phyloP scores from a whole-genome alignment of 2,329 filamentous ascomycete species.

The Graphilbum sp. region DNA sequence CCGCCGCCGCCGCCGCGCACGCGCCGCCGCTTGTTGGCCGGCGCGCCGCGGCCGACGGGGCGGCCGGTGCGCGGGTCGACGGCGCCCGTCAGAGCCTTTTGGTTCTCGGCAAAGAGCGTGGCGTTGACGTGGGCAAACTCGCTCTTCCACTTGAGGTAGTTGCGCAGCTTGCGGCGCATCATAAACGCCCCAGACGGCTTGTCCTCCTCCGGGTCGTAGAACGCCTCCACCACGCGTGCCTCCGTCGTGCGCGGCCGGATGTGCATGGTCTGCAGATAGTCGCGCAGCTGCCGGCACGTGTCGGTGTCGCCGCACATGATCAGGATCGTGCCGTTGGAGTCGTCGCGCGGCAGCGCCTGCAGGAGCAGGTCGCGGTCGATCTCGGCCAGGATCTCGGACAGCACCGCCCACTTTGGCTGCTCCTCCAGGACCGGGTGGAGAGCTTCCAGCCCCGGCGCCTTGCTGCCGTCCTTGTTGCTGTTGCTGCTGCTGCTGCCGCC shows the following conservation, averaged over 20 bases:
- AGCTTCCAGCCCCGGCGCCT: conserved; percentile 25
- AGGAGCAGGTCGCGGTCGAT: conserved; percentile 77
- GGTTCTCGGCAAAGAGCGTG: conserved; percentile 62
- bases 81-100: conserved; percentile 55
- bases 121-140: conserved; percentile 77
- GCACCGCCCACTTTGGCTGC: conserved; percentile 79
- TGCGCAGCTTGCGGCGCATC: conserved; percentile 75
- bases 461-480: too few relatives aligned
- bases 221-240: conserved; percentile 20
- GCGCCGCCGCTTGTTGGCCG: conserved; percentile 73
- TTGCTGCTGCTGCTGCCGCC: too few relatives aligned
- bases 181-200: conserved; percentile 66
- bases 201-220: conserved; percentile 34
- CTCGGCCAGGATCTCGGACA: conserved; percentile 84
- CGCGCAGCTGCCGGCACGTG: conserved; percentile 74
- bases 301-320: conserved; percentile 89
- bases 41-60: conserved; percentile 44
- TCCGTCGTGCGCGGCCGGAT: conserved; percentile 35
- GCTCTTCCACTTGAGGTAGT: conserved; percentile 80
- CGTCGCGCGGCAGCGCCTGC: conserved; percentile 54
- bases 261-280: conserved; percentile 86
- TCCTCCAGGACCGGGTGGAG: conserved; percentile 77
- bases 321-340: conserved; percentile 79
- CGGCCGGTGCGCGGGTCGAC: conserved; percentile 33
- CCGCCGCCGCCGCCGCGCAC: conserved; percentile 51